Percentiles rank a stretch among this genome's conserved stretches.
phyloP scores from a whole-genome alignment of 768 basidiomycete genomes.

The Lepiota venenata region DNA sequence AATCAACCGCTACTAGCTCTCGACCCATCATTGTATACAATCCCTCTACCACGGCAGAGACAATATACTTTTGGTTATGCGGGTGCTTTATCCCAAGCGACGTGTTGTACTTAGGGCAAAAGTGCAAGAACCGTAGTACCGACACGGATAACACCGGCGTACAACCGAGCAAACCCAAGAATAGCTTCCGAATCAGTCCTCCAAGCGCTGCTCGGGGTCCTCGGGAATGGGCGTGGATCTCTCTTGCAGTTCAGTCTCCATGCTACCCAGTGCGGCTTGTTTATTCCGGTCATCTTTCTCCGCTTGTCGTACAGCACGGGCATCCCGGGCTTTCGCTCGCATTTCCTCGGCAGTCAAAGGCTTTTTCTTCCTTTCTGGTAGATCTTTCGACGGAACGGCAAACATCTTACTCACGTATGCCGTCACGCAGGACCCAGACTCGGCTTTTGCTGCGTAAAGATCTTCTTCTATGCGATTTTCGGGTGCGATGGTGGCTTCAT shows the following conservation, averaged over 20 bases:
- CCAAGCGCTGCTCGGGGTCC: slow-evolving; percentile 21
- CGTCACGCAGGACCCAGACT: slow-evolving; percentile 54
- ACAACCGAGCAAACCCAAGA: slow-evolving; percentile 91
- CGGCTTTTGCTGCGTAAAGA: slow-evolving; percentile 69
- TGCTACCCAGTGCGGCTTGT: slow-evolving; percentile 9
- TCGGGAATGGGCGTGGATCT: slow-evolving; percentile 9
- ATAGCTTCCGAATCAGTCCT: slow-evolving; percentile 56
- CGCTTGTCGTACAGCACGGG: slow-evolving; percentile 34
- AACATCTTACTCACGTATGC: slow-evolving; percentile 99
- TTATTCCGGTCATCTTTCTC: slow-evolving; percentile 15
- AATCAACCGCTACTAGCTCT: slow-evolving; percentile 81
- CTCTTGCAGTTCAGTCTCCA: slow-evolving; percentile 14
- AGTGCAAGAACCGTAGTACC: slow-evolving; percentile 68
- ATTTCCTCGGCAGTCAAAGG: slow-evolving; percentile 81
- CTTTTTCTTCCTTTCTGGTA: slow-evolving; percentile 84
- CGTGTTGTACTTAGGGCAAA: slow-evolving; percentile 83
- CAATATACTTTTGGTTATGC: slow-evolving; percentile 61
- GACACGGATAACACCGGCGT: slow-evolving; percentile 77
- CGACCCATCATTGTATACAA: slow-evolving; percentile 98
- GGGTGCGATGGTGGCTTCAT: slow-evolving; percentile 54
- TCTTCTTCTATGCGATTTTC: slow-evolving; percentile 82
- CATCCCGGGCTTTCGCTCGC: slow-evolving; percentile 58
- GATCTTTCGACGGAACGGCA: slow-evolving; percentile 72
- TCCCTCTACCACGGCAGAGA: slow-evolving; percentile 60
- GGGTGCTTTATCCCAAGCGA: slow-evolving; percentile 61